These are phyloP conservation scores for Zea mays DNA, from an alignment of 176 grass and related monocot genomes.

Conservation along the genomic window Zm-B73-REFERENCE-NAM-5.0 NC_050101.1:97115501-97116000, in stretches of 20 bases:
- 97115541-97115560: conserved; percentile 61
- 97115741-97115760: conserved; percentile 22
- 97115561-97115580: conserved; percentile 64
- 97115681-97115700: not conserved
- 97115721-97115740: conserved; percentile 11
- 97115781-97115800: conserved; percentile 66
- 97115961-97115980: not conserved
- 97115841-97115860: conserved; percentile 1
- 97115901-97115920: conserved; percentile 15
- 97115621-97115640: conserved; percentile 6
- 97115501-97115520: conserved; percentile 32
- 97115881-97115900: conserved; percentile 43
- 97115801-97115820: conserved; percentile 57
- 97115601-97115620: not conserved
- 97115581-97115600: conserved; percentile 56
- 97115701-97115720: not conserved
- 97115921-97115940: conserved; percentile 10
- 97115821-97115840: conserved; percentile 19
- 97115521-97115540: conserved; percentile 77
- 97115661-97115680: not conserved
- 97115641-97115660: not conserved
- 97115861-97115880: conserved; percentile 14
- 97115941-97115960: conserved; percentile 29
- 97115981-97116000: not conserved
- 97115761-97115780: conserved; percentile 43